Conservation (phyloP, 331 rosid species). For the Quercus phellos region DNA sequence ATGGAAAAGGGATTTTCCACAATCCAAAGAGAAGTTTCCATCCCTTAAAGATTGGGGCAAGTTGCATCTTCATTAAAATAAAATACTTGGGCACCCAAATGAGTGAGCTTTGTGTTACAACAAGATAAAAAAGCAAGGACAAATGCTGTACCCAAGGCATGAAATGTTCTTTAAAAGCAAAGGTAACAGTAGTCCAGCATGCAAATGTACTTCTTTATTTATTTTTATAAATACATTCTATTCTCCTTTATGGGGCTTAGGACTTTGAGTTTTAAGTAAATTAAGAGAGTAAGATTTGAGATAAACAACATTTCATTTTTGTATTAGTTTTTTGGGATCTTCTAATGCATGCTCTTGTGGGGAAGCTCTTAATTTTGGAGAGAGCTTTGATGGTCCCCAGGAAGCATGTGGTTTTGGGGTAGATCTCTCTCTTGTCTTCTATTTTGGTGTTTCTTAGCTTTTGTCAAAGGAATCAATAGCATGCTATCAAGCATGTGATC, state of each 20-base stretch:
- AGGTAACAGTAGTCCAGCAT: constrained; percentile 51
- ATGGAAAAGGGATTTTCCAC: background rate
- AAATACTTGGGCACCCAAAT: constrained; percentile 20
- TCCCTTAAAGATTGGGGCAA: background rate
- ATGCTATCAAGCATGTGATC: constrained; percentile 71
- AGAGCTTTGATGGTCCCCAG: constrained; percentile 62
- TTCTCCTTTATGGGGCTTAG: constrained; percentile 49
- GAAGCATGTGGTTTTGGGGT: constrained; percentile 68
- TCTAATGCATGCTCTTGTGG: constrained; percentile 54
- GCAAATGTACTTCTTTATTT: constrained; percentile 30
- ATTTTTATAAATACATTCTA: constrained; percentile 5
- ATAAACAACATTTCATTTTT: constrained; percentile 30
- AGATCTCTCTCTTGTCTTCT: constrained; percentile 35
- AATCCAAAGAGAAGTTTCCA: background rate
- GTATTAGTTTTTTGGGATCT: constrained; percentile 80
- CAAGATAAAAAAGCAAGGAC: constrained; percentile 27
- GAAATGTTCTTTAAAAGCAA: constrained; percentile 52
- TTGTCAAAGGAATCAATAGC: constrained; percentile 64
- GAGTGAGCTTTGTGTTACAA: constrained; percentile 27
- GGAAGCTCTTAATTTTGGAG: constrained; percentile 32
- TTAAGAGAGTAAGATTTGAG: constrained; percentile 42
- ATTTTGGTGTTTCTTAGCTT: constrained; percentile 36
- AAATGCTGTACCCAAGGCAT: constrained; percentile 36
- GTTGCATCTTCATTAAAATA: constrained; percentile 7
- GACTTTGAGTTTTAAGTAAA: constrained; percentile 37